phyloP scores from a whole-genome alignment of 129 eudicot species.

The Chrysanthemum makinoi region DNA sequence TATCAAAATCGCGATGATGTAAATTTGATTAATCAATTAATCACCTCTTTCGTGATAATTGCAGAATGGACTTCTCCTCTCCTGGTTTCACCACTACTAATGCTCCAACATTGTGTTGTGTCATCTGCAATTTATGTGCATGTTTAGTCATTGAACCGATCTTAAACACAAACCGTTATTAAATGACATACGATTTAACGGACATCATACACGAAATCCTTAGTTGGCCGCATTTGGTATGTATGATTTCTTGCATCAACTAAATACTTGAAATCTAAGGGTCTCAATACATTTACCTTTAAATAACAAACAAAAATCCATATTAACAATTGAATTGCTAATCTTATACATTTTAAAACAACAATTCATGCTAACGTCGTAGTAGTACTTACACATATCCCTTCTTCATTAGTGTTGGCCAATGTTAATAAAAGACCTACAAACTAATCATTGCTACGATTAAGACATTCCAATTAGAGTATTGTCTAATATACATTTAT shows the following conservation, averaged over 20 bases:
- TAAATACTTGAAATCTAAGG: too few species aligned
- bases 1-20: not conserved
- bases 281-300: too few species aligned
- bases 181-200: too few species aligned
- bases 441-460: not conserved
- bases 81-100: slow-evolving; percentile 96
- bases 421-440: too few species aligned
- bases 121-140: slow-evolving; percentile 30
- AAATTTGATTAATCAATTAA: not conserved
- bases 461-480: not conserved
- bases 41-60: slow-evolving; percentile 97
- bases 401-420: slow-evolving; percentile 86
- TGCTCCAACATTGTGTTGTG: slow-evolving; percentile 99
- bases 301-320: not conserved
- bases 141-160: too few species aligned
- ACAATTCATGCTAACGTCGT: slow-evolving; percentile 10
- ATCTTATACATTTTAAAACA: slow-evolving; percentile 11
- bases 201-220: too few species aligned
- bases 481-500: not conserved
- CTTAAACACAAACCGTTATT: too few species aligned
- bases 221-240: too few species aligned
- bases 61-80: slow-evolving; percentile 78
- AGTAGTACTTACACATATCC: slow-evolving; percentile 75
- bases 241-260: too few species aligned
- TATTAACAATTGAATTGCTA: slow-evolving; percentile 1